Evolutionary conservation across 345 rosid genomes (phyloP).

Genomic region (Eucalyptus polybractea): DNA sequence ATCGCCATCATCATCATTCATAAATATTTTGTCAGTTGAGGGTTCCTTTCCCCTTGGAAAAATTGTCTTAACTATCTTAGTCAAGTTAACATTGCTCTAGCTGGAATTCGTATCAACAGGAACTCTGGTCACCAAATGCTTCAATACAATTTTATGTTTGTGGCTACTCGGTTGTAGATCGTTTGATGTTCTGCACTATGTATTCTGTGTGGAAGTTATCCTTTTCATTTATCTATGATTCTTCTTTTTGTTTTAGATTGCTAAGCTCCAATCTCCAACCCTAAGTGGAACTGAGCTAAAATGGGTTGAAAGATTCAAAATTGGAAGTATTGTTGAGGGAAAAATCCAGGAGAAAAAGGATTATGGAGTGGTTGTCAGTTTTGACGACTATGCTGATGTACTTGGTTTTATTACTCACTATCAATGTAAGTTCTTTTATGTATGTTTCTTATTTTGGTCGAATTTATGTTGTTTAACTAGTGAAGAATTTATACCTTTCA

Average conservation of each 20-base stretch:
- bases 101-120: not conserved
- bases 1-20: not conserved
- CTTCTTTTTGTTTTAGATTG: constrained; percentile 37
- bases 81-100: not conserved
- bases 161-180: not conserved
- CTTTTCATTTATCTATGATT: not conserved
- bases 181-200: not conserved
- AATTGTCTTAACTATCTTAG: not conserved
- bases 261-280: constrained; percentile 44
- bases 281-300: constrained; percentile 24
- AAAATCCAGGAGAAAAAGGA: constrained; percentile 66
- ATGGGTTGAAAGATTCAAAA: constrained; percentile 65
- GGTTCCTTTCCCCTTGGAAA: not conserved
- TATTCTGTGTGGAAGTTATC: not conserved
- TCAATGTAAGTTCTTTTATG: constrained; percentile 48
- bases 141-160: not conserved
- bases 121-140: not conserved
- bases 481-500: not conserved
- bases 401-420: constrained; percentile 71
- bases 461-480: not conserved
- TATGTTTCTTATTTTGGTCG: not conserved
- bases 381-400: constrained; percentile 44
- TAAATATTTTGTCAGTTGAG: not conserved
- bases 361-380: constrained; percentile 68
- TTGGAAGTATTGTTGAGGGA: constrained; percentile 68